Conservation (phyloP, 2,329 filamentous ascomycete species). For the Onygenales sp. region DNA sequence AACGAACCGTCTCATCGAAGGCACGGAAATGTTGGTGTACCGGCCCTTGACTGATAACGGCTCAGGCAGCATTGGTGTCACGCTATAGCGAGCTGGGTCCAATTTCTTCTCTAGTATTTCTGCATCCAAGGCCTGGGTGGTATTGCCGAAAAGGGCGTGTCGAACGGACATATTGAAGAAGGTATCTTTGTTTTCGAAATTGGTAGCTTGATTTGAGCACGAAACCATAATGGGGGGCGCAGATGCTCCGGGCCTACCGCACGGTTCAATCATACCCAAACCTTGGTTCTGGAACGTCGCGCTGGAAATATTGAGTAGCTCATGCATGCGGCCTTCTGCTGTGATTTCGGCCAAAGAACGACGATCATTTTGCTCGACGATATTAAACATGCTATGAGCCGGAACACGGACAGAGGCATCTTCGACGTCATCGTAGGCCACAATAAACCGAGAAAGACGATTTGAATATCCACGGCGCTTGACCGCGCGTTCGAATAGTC, state of each 20-base stretch:
- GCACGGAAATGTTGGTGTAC: constrained; percentile 85
- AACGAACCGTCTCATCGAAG: constrained; percentile 95
- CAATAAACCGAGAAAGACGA: constrained; percentile 55
- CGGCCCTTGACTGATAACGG: constrained; percentile 73
- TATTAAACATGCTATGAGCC: constrained; percentile 67
- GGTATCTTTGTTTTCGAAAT: constrained; percentile 55
- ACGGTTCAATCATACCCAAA: constrained; percentile 69
- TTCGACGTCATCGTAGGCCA: constrained; percentile 56
- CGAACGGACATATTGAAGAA: constrained; percentile 74
- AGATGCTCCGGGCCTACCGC: constrained; percentile 65
- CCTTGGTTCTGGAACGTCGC: constrained; percentile 58
- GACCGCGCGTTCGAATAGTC: constrained; percentile 64
- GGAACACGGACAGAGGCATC: constrained; percentile 55
- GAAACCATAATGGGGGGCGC: constrained; percentile 79
- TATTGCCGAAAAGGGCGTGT: constrained; percentile 60
- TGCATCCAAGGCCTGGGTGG: constrained; percentile 54
- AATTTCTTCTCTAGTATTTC: constrained; percentile 65
- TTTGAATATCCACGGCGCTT: constrained; percentile 44
- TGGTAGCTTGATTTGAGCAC: constrained; percentile 57
- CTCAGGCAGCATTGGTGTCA: constrained; percentile 64
- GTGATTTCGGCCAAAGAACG: constrained; percentile 61
- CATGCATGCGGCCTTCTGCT: constrained; percentile 60
- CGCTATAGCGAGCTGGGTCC: constrained; percentile 43
- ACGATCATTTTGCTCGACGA: constrained; percentile 59
- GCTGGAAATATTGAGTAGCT: constrained; percentile 69